Base-by-base conservation (phyloP, 2,329 filamentous ascomycete genomes). In the Neocatenulostroma microsporum region DNA sequence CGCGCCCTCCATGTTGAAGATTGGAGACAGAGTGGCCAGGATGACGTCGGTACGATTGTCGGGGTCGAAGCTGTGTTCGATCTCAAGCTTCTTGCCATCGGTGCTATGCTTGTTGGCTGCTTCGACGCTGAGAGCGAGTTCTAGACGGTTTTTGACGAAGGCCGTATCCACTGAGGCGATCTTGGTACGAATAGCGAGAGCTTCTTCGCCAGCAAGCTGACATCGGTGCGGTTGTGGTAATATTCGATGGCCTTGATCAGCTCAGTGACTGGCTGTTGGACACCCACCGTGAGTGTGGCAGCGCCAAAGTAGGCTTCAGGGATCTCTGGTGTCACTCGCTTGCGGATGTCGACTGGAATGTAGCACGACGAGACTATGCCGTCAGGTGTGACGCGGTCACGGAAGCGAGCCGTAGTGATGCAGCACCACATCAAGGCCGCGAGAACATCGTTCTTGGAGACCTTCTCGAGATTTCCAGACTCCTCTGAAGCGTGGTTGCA, bases 81-180 rank as follows among this genome's bases (percentile, higher is more conserved):
- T 20, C 19, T 31, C 15, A n/a, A 31, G 29, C 19, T 31, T 21
- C 7, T 18, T n/a, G 15, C 5, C 29, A 21, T 19, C 29, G 13
- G 29, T 19, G 13, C n/a, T n/a, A n/a, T 15, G 6, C 10, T 19
- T 15, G 17, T 21, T 31, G 15, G 15, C 14, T n/a, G 29, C 29
- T 19, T 31, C 29, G 29, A 31, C 29, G 29, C 29, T 31, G 17
- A 31, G 29, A 15, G 29, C 29, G 29, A 31, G 29, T 19, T 9
- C 15, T 15, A 31, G 15, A 8, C 29, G 9, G 11, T 19, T 15
- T 13, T 19, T 15, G 7, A 18, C 14, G 11, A 31, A n/a, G n/a
- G n/a, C n/a, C n/a, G 27, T 29, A 17, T 29, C 27, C 14, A 29
- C 27, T 14, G 14, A 13, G 7, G 27, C 27, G 27, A 29, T 17